A percentile compares a stretch with the other conserved stretches of the same genome.
These are phyloP conservation scores for Hemisphaericaspora subhashii DNA, from an alignment of 1,139 yeast species.

Conservation along the genomic window DNA sequence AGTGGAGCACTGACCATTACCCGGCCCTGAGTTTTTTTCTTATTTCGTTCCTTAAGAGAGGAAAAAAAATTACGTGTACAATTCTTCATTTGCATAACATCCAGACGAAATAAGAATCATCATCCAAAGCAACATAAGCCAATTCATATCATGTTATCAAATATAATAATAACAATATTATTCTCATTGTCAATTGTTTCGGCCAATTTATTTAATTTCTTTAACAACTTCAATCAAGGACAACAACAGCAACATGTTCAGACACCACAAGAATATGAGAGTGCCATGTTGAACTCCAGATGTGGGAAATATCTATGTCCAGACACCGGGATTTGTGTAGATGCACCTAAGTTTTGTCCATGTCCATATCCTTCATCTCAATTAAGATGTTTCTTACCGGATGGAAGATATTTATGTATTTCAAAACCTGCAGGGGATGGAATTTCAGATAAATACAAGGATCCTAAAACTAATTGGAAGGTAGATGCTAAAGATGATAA, in stretches of 20 bases:
- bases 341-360: slow-evolving; percentile 71
- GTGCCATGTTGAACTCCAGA: slow-evolving; percentile 31
- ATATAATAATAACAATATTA: slow-evolving; percentile 3
- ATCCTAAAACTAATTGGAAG: slow-evolving; percentile 52
- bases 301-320: slow-evolving; percentile 79
- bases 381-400: slow-evolving; percentile 75
- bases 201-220: slow-evolving; percentile 37
- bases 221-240: slow-evolving; percentile 29
- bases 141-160: slow-evolving; percentile 2
- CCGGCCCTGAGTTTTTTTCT: too few species aligned
- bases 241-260: slow-evolving; percentile 19
- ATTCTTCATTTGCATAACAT: neutral
- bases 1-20: too few species aligned
- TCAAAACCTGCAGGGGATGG: slow-evolving; percentile 68
- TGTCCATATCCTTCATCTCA: slow-evolving; percentile 89
- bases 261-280: slow-evolving; percentile 31
- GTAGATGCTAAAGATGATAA: slow-evolving; percentile 52
- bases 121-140: neutral
- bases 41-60: too few species aligned
- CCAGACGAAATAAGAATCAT: too few species aligned
- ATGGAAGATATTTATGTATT: slow-evolving; percentile 69
- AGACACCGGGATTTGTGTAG: slow-evolving; percentile 78
- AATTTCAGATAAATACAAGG: slow-evolving; percentile 38
- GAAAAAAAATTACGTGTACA: neutral
- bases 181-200: slow-evolving; percentile 8